Evolutionary conservation across 2,329 filamentous ascomycete species (phyloP).

Genomic region (Fusarium hainanense): DNA sequence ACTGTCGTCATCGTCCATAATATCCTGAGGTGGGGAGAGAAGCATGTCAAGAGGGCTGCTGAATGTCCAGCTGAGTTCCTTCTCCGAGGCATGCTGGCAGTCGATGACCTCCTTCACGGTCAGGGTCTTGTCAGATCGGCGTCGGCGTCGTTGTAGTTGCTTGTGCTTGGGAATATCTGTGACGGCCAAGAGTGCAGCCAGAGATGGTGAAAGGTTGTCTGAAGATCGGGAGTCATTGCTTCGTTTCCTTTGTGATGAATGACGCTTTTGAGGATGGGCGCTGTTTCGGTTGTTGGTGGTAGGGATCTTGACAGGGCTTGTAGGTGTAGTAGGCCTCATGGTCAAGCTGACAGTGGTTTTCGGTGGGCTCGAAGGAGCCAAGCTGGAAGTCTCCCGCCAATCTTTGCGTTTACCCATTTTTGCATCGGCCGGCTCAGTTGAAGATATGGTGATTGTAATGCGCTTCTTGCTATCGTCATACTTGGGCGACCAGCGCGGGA

Average conservation of each 20-base stretch:
- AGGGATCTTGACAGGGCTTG: conserved; percentile 68
- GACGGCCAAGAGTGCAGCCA: conserved; percentile 70
- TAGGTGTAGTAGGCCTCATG: conserved; percentile 51
- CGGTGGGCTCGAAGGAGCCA: conserved; percentile 46
- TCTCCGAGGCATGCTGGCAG: conserved; percentile 66
- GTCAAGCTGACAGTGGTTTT: conserved; percentile 45
- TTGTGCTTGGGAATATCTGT: conserved; percentile 68
- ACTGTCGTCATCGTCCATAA: conserved; percentile 61
- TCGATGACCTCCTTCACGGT: conserved; percentile 68
- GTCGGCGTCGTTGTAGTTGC: conserved; percentile 52
- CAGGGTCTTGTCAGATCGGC: conserved; percentile 49
- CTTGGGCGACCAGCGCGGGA: conserved; percentile 45
- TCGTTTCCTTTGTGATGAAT: conserved; percentile 52
- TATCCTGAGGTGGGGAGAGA: conserved; percentile 69
- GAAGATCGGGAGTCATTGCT: conserved; percentile 60
- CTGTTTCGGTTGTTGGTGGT: conserved; percentile 54
- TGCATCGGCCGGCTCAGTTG: conserved; percentile 43
- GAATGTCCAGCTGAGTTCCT: conserved; percentile 66
- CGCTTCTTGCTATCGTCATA: conserved; percentile 47
- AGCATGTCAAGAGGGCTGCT: conserved; percentile 69
- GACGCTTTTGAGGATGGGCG: conserved; percentile 52
- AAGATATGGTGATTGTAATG: conserved; percentile 42
- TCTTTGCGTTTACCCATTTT: conserved; percentile 53
- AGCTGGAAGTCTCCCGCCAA: conserved; percentile 45
- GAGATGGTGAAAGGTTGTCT: conserved; percentile 67